Evolutionary conservation across 2,329 filamentous ascomycete species (phyloP), one percentile per base, ranked within the genome.

Genomic region (Shiraia sp.): DNA sequence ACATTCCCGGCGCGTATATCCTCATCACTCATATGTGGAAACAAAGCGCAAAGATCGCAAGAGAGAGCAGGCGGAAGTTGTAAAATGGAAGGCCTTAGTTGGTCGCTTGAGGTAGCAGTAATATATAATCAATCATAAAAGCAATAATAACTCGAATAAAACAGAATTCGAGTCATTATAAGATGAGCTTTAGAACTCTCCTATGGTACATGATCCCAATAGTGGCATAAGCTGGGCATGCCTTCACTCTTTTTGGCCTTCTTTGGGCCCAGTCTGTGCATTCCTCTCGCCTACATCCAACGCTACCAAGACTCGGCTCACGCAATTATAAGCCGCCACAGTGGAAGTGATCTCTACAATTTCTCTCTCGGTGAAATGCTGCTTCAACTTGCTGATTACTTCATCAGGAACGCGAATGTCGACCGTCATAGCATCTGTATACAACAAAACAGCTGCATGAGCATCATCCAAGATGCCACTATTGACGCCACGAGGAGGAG

Each of bases 21-120:
- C 73, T 97, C 43, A 97, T 93, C 67, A 90, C 88, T 15, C 88
- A 99, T 72, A 97, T 99, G 93, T 88, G 97, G 78, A 78, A 79
- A 48, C 93, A 99, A 79, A 79, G 92, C 57, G 79, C 82, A 54
- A 95, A 90, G 79, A 82, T 92, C 39, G 75, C 90, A 75, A 47
- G 36, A 37, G 42, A 45, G 29, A 14, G 23, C 13, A 37, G 14
- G 23, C 13, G 13, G 19, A 32, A 26, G 3, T 36, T 27, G 30
- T 35, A 42, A 29, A 32, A 19, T 3, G 19, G 19, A 22, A 22
- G 23, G 43, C 27, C 2, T 26, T 9, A 7, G 2, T 3, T 6
- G 10, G 10, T 3, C 4, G 42, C 43, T 44, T 22, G 19, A 8
- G 36, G 24, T 24, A 16, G 2, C 8, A 24, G 25, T 25, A 13